phyloP scores from a whole-genome alignment of 2,329 filamentous ascomycete species.

The Cordyceps cateniannulata region DNA sequence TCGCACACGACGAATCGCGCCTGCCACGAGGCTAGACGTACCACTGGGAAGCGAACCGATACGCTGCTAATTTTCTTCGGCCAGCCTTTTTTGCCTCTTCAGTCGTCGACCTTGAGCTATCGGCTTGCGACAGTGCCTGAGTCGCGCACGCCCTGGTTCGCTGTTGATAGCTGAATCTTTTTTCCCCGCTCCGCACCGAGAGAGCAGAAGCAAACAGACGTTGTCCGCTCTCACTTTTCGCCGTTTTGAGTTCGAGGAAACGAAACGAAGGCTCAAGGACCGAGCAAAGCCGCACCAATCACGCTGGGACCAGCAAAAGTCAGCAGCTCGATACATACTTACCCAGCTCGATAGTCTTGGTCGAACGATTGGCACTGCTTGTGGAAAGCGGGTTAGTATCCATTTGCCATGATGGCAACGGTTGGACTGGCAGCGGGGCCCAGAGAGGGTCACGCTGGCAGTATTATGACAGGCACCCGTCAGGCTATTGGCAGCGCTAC shows the following conservation, averaged over 20 bases:
- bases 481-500: background rate
- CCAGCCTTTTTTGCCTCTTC: background rate
- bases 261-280: too few species aligned
- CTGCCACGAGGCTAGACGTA: background rate
- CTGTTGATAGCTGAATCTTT: background rate
- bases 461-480: background rate
- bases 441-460: background rate
- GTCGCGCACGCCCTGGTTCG: background rate
- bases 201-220: background rate
- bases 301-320: background rate
- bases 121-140: background rate
- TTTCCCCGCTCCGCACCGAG: background rate
- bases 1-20: conserved; percentile 1
- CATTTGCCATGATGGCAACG: conserved; percentile 8
- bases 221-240: too few species aligned
- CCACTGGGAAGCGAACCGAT: background rate
- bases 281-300: background rate
- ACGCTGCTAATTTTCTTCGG: background rate
- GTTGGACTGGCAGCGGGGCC: background rate
- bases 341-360: background rate
- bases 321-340: background rate
- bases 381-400: background rate
- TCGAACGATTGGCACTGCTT: background rate
- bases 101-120: background rate
- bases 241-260: too few species aligned